Evolutionary conservation across 164 flowering plant species (phyloP).

Genomic region (Sedum album): DNA sequence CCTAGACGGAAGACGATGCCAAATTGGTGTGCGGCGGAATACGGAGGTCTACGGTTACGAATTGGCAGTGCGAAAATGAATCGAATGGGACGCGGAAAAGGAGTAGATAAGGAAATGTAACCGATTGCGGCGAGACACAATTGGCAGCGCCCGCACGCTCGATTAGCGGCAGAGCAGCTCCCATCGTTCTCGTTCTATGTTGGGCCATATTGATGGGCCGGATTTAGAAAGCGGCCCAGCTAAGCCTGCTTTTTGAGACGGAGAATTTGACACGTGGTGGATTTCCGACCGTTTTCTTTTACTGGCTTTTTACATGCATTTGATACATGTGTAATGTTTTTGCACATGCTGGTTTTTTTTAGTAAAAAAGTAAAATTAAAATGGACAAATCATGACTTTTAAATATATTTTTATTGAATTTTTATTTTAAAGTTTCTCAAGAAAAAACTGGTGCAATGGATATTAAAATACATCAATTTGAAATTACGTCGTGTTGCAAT

Average conservation of each 20-base stretch:
- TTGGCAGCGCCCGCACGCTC: neutral
- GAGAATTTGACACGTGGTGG: neutral
- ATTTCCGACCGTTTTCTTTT: neutral
- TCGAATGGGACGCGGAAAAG: neutral
- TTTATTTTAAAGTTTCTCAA: no score
- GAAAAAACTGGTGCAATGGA: no score
- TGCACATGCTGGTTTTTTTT: no score
- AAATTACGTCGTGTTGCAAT: no score
- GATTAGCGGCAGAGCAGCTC: neutral
- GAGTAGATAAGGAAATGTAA: neutral
- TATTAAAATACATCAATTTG: no score
- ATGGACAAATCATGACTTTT: no score
- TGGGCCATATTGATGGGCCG: constrained; percentile 2
- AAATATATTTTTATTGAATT: no score
- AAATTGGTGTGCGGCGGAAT: no score
- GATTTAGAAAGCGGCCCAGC: neutral
- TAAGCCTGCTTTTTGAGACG: neutral
- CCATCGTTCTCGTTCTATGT: neutral
- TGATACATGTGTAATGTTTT: no score
- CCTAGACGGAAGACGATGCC: neutral
- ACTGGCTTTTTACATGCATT: no score
- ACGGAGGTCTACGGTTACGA: no score
- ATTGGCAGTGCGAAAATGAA: neutral
- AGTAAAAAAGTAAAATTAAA: no score
- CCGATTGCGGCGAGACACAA: neutral